Percentiles rank a stretch among this genome's conserved stretches.
phyloP scores from a whole-genome alignment of 441 rosid genomes.

The Monsonia emarginata region DNA sequence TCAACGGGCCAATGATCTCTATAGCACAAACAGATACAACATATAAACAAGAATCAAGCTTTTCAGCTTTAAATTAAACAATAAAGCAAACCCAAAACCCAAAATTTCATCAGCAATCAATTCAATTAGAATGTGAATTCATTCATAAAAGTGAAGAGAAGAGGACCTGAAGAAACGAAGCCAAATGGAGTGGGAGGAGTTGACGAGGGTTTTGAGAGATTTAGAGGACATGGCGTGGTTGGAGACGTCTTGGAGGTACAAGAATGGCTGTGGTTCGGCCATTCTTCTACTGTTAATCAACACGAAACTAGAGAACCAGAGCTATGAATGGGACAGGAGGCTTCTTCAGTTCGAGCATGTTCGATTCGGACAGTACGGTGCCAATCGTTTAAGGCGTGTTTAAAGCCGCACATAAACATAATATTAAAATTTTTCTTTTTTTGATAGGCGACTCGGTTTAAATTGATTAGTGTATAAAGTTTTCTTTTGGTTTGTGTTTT shows the following conservation, averaged over 20 bases:
- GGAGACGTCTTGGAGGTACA: slow-evolving; percentile 30
- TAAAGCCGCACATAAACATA: too few species aligned
- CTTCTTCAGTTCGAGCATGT: background rate
- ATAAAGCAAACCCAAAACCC: background rate
- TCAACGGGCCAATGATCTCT: slow-evolving; percentile 44
- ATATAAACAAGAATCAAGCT: background rate
- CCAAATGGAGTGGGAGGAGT: slow-evolving; percentile 42
- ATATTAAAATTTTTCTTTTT: too few species aligned
- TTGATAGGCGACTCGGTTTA: too few species aligned
- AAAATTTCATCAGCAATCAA: background rate
- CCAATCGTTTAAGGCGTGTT: too few species aligned
- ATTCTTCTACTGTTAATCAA: too few species aligned
- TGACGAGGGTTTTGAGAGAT: slow-evolving; percentile 30
- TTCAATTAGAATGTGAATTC: too few species aligned
- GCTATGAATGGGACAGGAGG: background rate
- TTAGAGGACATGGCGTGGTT: slow-evolving; percentile 34
- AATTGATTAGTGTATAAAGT: too few species aligned
- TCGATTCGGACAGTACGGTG: background rate
- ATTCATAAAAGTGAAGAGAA: too few species aligned
- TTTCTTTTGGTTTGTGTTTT: too few species aligned
- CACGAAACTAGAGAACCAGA: too few species aligned
- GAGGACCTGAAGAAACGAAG: slow-evolving; percentile 33
- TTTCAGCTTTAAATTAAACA: background rate
- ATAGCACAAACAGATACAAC: background rate
- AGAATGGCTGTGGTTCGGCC: too few species aligned